These are phyloP conservation scores for Diaporthe helianthi DNA, from an alignment of 2,329 filamentous ascomycete genomes.

Conservation along the genomic window DNA sequence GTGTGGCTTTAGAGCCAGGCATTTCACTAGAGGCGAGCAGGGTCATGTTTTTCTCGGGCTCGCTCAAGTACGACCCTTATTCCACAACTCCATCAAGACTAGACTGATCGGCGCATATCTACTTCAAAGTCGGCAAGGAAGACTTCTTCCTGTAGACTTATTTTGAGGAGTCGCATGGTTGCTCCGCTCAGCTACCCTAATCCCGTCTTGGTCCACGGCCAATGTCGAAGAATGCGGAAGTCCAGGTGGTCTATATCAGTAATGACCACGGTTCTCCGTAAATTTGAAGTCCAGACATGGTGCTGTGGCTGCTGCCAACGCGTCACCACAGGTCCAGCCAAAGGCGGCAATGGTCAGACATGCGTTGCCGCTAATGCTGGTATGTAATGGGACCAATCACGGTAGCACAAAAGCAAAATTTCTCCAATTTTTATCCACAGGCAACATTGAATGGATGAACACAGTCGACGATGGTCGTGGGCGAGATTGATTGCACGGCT, in stretches of 20 bases:
- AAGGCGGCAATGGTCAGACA: background rate
- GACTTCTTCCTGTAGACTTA: too few species aligned
- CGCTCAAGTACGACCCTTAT: background rate
- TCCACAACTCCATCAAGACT: background rate
- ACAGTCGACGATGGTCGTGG: background rate
- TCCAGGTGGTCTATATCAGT: too few species aligned
- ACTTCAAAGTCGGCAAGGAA: too few species aligned
- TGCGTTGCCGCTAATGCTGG: background rate
- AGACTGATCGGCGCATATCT: background rate
- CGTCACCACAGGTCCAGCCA: background rate
- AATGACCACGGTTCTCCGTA: too few species aligned
- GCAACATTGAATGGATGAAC: rapidly evolving
- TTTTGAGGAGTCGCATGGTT: too few species aligned
- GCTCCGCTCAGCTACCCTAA: too few species aligned
- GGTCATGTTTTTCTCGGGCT: background rate
- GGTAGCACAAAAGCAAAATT: background rate
- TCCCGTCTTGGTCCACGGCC: too few species aligned
- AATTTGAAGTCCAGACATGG: background rate
- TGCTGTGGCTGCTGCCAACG: background rate
- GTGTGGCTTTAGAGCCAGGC: background rate
- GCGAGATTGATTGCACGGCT: background rate
- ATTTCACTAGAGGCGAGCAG: background rate
- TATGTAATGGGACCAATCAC: background rate
- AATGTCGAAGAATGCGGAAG: too few species aligned
- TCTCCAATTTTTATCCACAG: background rate